Conservation (phyloP, 1,284 basidiomycete genomes). For the Mycosarcoma mackinlayi region DNA sequence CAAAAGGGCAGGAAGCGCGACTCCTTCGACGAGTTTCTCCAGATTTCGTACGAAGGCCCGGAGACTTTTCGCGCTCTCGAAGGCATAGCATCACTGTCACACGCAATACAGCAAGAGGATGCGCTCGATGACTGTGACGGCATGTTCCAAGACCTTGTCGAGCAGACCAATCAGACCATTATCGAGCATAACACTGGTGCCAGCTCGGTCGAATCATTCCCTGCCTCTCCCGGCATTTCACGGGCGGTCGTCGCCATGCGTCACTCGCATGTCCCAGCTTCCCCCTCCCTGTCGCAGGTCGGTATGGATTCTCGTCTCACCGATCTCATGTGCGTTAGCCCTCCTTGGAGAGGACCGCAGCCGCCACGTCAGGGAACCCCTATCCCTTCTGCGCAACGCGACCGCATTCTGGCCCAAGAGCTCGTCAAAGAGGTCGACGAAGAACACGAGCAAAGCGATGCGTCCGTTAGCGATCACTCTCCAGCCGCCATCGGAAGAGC, state of each 20-base stretch:
- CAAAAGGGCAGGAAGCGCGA: conserved; percentile 13
- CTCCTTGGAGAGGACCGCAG: conserved; percentile 30
- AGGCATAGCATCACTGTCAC: no score
- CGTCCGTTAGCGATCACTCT: conserved; percentile 12
- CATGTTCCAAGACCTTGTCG: conserved; percentile 29
- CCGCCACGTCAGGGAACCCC: conserved; percentile 31
- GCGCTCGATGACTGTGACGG: conserved; percentile 26
- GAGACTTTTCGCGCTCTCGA: background rate
- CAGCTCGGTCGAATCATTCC: conserved; percentile 1
- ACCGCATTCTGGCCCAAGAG: conserved; percentile 18
- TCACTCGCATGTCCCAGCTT: conserved; percentile 11
- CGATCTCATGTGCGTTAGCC: conserved; percentile 44
- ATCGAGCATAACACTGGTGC: background rate
- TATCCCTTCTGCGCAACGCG: conserved; percentile 27
- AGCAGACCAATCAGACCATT: conserved; percentile 5
- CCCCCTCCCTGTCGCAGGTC: conserved; percentile 42
- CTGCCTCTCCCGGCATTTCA: conserved; percentile 33
- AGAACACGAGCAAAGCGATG: conserved; percentile 12
- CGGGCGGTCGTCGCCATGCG: conserved; percentile 21
- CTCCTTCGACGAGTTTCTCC: conserved; percentile 42
- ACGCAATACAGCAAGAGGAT: conserved; percentile 3
- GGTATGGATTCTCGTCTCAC: conserved; percentile 50
- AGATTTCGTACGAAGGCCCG: conserved; percentile 30
- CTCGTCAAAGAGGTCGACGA: conserved; percentile 4
- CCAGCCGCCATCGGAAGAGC: conserved; percentile 12